A percentile compares a stretch with the other conserved stretches of the same genome.
phyloP scores from a whole-genome alignment of 345 rosid species.

The Excoecaria cochinchinensis region DNA sequence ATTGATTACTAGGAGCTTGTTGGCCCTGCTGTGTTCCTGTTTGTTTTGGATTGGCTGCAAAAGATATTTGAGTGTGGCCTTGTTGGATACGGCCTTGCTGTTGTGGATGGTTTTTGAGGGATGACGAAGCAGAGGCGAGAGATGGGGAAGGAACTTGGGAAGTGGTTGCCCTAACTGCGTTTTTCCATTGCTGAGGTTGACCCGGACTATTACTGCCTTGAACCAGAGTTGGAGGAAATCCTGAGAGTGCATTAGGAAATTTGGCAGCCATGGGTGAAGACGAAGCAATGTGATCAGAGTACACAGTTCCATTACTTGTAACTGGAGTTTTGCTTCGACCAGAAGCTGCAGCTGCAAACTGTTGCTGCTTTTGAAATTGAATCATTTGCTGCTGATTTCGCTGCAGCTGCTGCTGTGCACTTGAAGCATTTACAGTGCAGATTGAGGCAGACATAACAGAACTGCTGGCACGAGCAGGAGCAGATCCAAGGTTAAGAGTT shows the following conservation, averaged over 20 bases:
- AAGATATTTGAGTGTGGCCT: constrained; percentile 69
- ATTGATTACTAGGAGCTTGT: constrained; percentile 50
- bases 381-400: constrained; percentile 49
- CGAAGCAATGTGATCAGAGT: constrained; percentile 56
- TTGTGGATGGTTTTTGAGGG: constrained; percentile 57
- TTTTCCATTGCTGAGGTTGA: constrained; percentile 90
- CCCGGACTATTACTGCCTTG: constrained; percentile 58
- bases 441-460: constrained; percentile 43
- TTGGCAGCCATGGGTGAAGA: constrained; percentile 52
- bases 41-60: constrained; percentile 66
- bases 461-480: constrained; percentile 46
- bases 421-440: constrained; percentile 31
- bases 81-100: constrained; percentile 74
- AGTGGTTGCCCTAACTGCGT: constrained; percentile 50
- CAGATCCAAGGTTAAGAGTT: constrained; percentile 54
- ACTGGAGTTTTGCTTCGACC: constrained; percentile 61
- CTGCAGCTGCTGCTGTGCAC: constrained; percentile 48
- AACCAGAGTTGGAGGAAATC: constrained; percentile 69
- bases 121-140: constrained; percentile 49
- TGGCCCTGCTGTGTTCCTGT: constrained; percentile 46
- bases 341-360: constrained; percentile 54
- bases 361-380: constrained; percentile 72
- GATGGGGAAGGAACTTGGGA: constrained; percentile 61
- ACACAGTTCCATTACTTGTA: constrained; percentile 60
- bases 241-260: constrained; percentile 54